phyloP scores from a whole-genome alignment of 345 rosid species.

The Euphorbia lathyris region DNA sequence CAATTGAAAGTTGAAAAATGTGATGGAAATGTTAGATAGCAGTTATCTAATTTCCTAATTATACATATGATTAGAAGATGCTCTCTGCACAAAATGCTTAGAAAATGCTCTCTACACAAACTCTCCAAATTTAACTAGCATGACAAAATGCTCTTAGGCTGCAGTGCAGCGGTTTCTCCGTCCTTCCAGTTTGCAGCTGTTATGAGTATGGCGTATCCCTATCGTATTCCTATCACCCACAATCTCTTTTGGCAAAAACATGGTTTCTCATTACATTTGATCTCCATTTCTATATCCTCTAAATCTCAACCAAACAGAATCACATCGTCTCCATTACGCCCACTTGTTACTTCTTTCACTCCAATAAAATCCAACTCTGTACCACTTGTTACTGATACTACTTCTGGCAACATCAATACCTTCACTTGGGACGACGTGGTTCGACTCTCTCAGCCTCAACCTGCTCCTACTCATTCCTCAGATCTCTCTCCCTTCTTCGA shows the following conservation, averaged over 20 bases:
- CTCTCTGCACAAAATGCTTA: too few species aligned
- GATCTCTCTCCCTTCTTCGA: slow-evolving; percentile 63
- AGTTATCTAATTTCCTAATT: too few species aligned
- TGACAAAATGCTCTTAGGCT: too few species aligned
- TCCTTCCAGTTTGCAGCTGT: too few species aligned
- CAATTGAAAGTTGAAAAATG: too few species aligned
- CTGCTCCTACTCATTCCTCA: slow-evolving; percentile 31
- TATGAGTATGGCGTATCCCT: too few species aligned
- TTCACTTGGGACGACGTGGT: slow-evolving; percentile 79
- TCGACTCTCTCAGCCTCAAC: slow-evolving; percentile 38
- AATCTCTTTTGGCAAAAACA: background rate
- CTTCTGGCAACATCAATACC: background rate
- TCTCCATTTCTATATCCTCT: background rate
- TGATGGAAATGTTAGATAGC: too few species aligned
- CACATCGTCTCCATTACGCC: background rate
- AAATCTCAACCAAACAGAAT: background rate
- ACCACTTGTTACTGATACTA: background rate
- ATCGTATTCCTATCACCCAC: background rate
- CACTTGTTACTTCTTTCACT: background rate
- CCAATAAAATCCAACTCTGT: background rate
- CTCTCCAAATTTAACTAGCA: too few species aligned
- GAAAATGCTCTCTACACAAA: too few species aligned
- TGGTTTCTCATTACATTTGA: background rate
- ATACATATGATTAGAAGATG: too few species aligned
- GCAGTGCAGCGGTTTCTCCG: too few species aligned